Conservation (phyloP, 805 yeast genomes). For the Saccharomycopsis microspora region DNA sequence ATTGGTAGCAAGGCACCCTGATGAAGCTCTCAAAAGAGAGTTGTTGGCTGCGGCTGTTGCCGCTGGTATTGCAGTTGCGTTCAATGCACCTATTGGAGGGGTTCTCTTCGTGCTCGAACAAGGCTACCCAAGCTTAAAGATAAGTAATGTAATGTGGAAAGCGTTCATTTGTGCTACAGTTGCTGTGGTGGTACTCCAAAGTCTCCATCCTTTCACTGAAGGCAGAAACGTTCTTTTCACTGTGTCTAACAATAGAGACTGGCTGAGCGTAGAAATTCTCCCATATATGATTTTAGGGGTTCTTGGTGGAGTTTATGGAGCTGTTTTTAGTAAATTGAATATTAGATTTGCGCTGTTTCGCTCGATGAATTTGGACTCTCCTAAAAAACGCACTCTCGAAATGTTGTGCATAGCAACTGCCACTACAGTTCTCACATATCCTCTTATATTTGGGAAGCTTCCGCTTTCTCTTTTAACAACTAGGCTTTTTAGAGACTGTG, state of each 20-base stretch:
- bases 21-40: constrained; percentile 57
- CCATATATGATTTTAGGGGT: constrained; percentile 67
- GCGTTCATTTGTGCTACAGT: constrained; percentile 72
- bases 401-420: constrained; percentile 34
- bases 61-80: constrained; percentile 77
- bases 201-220: constrained; percentile 29
- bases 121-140: constrained; percentile 49
- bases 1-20: constrained; percentile 17
- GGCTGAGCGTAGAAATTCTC: constrained; percentile 59
- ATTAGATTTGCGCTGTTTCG: constrained; percentile 29
- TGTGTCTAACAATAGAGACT: constrained; percentile 57
- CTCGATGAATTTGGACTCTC: constrained; percentile 18
- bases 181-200: constrained; percentile 49
- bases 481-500: constrained; percentile 63
- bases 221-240: constrained; percentile 41
- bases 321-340: constrained; percentile 38
- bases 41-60: constrained; percentile 66
- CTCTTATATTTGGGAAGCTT: constrained; percentile 38
- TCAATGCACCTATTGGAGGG: constrained; percentile 83
- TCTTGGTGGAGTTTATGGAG: constrained; percentile 59
- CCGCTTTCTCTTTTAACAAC: constrained; percentile 42
- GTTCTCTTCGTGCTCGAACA: constrained; percentile 69
- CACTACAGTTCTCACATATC: constrained; percentile 47
- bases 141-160: constrained; percentile 67
- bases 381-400: constrained; percentile 31